Evolutionary conservation across 805 yeast genomes (phyloP).

Genomic region (Ogataea zsoltii): DNA sequence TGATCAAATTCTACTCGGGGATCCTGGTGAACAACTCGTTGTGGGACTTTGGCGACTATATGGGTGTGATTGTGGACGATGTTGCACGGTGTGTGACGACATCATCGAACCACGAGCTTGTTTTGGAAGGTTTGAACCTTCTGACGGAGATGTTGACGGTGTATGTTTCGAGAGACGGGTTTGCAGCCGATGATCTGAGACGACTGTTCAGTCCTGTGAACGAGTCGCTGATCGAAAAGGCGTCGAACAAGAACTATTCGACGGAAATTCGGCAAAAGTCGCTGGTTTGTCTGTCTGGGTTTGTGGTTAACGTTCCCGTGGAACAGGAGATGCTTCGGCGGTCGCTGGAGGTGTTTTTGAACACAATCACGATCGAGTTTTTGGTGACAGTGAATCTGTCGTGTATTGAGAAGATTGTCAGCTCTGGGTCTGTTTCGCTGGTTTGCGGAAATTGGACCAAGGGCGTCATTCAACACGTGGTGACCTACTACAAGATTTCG

Average conservation of each 20-base stretch:
- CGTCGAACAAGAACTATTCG: conserved; percentile 33
- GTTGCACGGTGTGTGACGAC: conserved; percentile 22
- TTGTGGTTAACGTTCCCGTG: conserved; percentile 19
- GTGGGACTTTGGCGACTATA: conserved; percentile 32
- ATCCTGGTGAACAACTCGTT: conserved; percentile 35
- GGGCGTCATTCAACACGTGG: conserved; percentile 14
- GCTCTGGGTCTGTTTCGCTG: conserved; percentile 7
- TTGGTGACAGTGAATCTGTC: conserved; percentile 25
- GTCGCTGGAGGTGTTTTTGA: conserved; percentile 22
- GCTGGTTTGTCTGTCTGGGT: conserved; percentile 22
- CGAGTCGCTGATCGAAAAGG: conserved; percentile 24
- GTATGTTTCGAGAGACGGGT: conserved; percentile 10
- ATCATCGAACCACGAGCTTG: conserved; percentile 32
- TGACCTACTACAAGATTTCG: conserved; percentile 21
- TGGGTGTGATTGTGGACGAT: conserved; percentile 22
- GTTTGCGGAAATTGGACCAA: conserved; percentile 24
- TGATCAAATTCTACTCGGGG: conserved; percentile 38
- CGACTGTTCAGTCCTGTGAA: conserved; percentile 9
- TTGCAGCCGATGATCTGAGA: conserved; percentile 4
- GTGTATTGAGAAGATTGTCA: conserved; percentile 23
- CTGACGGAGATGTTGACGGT: conserved; percentile 23
- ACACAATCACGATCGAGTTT: conserved; percentile 31
- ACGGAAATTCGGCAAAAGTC: conserved; percentile 35
- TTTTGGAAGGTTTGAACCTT: conserved; percentile 30
- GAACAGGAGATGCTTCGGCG: not conserved